These are phyloP conservation scores for Suillus subluteus DNA, from an alignment of 768 basidiomycete species.

Conservation along the genomic window DNA sequence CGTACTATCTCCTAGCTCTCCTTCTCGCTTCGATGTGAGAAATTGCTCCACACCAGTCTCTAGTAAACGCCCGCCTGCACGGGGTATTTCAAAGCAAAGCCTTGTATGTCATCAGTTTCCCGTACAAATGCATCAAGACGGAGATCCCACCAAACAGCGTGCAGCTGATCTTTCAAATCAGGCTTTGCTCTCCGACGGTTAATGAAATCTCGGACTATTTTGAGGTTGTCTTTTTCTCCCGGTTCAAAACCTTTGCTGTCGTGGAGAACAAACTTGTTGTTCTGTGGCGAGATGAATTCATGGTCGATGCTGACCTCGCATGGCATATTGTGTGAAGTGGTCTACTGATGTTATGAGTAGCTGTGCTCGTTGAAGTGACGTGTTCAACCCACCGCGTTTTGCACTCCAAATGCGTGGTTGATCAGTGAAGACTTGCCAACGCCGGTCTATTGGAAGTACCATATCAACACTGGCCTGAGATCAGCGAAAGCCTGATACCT, in stretches of 20 bases:
- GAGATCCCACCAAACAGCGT: background rate
- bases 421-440: background rate
- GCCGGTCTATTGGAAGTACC: background rate
- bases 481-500: background rate
- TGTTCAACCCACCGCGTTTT: background rate
- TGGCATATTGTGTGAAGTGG: background rate
- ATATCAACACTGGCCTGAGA: background rate
- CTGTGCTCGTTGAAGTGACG: background rate
- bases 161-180: background rate
- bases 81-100: constrained; percentile 2
- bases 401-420: background rate
- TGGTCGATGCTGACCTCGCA: constrained; percentile 14
- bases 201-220: constrained; percentile 18
- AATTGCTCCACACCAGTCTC: background rate
- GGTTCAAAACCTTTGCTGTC: constrained; percentile 23
- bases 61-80: background rate
- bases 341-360: background rate
- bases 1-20: background rate
- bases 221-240: constrained; percentile 12
- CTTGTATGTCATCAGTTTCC: background rate
- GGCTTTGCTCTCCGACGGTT: background rate
- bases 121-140: background rate
- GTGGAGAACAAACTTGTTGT: constrained; percentile 18
- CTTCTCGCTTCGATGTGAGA: background rate
- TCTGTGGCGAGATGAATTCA: constrained; percentile 17